Conservation (phyloP, 768 basidiomycete species). For the Xerocomus potaroensis region DNA sequence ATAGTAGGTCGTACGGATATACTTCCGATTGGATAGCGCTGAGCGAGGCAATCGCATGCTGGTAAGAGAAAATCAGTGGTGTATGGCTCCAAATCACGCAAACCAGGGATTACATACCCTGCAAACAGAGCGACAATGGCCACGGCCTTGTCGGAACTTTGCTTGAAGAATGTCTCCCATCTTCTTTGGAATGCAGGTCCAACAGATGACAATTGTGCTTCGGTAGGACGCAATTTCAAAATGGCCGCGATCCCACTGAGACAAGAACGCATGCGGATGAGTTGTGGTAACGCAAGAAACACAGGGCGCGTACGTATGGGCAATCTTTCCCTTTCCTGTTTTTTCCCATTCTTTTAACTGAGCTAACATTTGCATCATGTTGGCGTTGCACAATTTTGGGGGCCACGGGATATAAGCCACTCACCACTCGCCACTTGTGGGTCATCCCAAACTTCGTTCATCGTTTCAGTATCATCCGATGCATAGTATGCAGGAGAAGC, state of each 20-base stretch:
- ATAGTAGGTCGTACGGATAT: neutral
- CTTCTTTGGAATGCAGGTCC: conserved; percentile 41
- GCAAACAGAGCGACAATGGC: conserved; percentile 38
- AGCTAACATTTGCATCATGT: conserved; percentile 18
- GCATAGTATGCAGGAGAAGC: conserved; percentile 23
- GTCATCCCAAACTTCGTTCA: conserved; percentile 43
- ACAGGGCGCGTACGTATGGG: conserved; percentile 44
- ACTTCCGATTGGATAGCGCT: neutral
- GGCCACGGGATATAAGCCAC: too few species aligned
- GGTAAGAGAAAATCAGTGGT: neutral
- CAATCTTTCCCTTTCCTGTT: conserved; percentile 44
- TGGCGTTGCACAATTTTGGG: neutral
- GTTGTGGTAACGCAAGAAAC: too few species aligned
- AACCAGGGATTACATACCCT: conserved; percentile 31
- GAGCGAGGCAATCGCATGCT: conserved; percentile 17
- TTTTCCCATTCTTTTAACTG: conserved; percentile 30
- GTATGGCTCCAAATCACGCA: neutral
- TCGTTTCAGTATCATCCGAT: conserved; percentile 41
- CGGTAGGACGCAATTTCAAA: conserved; percentile 49
- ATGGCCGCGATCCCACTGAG: conserved; percentile 49
- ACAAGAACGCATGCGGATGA: too few species aligned
- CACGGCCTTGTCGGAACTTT: conserved; percentile 54
- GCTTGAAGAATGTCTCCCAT: conserved; percentile 51
- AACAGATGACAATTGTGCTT: conserved; percentile 45
- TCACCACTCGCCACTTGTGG: conserved; percentile 37